A percentile compares a stretch with the other conserved stretches of the same genome.
These are phyloP conservation scores for Herpetospermum pedunculosum DNA, from an alignment of 306 rosid species.

Conservation along the genomic window DNA sequence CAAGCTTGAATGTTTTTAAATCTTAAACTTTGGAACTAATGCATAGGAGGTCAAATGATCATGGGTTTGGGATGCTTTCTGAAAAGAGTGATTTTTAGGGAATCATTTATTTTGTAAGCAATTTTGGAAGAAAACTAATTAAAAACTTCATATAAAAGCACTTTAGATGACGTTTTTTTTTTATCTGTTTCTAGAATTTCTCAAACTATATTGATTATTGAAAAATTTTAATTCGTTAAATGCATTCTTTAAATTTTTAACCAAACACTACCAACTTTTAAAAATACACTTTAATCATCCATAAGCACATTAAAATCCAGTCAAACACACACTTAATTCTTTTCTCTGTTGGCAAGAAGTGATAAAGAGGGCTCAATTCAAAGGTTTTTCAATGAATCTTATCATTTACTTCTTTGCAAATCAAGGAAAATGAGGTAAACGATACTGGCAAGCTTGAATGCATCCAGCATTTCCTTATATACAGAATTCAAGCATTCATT, in stretches of 20 bases:
- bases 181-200: no score
- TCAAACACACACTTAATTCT: not conserved
- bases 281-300: not conserved
- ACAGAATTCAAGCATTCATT: not conserved
- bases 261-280: not conserved
- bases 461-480: not conserved
- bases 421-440: not conserved
- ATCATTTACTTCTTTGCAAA: not conserved
- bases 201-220: no score
- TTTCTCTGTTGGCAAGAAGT: not conserved
- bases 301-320: no score
- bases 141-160: no score
- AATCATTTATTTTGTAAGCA: no score
- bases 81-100: no score
- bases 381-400: not conserved
- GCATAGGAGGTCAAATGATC: not conserved
- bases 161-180: no score
- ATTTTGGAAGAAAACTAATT: no score
- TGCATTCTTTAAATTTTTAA: no score
- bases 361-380: not conserved
- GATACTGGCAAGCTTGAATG: not conserved
- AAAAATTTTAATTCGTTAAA: no score
- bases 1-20: not conserved
- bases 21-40: not conserved
- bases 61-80: not conserved